Conservation (phyloP, 208 protist species). For the Leishmania braziliensis region DNA sequence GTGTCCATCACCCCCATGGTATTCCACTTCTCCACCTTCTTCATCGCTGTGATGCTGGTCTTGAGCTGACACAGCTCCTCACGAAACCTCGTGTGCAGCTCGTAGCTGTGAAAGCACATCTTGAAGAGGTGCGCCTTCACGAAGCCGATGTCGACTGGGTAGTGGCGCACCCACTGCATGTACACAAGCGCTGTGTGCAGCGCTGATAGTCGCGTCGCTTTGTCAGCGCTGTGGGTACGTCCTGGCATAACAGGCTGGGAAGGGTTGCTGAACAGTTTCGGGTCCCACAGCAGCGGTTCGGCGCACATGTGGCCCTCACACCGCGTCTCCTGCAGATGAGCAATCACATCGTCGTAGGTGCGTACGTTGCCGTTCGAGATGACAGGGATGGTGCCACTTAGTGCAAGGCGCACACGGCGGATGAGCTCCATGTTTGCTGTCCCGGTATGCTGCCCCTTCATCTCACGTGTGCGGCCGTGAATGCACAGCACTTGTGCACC, state of each 20-base stretch:
- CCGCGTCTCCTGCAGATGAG: constrained; percentile 43
- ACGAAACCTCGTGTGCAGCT: constrained; percentile 52
- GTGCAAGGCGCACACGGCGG: constrained; percentile 41
- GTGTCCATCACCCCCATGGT: neutral
- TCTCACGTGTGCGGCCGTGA: constrained; percentile 86
- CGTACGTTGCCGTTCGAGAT: constrained; percentile 92
- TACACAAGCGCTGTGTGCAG: constrained; percentile 62
- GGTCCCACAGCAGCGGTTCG: constrained; percentile 88
- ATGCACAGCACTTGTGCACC: constrained; percentile 83
- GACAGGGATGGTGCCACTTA: constrained; percentile 68
- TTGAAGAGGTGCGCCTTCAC: constrained; percentile 91
- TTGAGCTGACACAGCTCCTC: constrained; percentile 45
- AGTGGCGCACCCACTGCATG: constrained; percentile 49
- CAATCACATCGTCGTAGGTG: constrained; percentile 63
- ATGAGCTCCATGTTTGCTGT: constrained; percentile 79
- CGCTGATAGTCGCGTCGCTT: constrained; percentile 49
- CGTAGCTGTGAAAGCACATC: constrained; percentile 86
- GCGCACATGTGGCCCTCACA: constrained; percentile 91
- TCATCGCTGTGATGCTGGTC: constrained; percentile 8
- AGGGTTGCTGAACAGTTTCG: constrained; percentile 63
- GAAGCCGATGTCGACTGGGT: constrained; percentile 67
- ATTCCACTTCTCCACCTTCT: constrained; percentile 1
- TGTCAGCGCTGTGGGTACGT: constrained; percentile 33
- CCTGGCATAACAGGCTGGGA: constrained; percentile 39
- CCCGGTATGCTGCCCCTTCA: constrained; percentile 78